Percentiles rank a stretch among this genome's conserved stretches.
These are phyloP conservation scores for Choiromyces venosus DNA, from an alignment of 495 filamentous ascomycete genomes.

Conservation along the genomic window DNA sequence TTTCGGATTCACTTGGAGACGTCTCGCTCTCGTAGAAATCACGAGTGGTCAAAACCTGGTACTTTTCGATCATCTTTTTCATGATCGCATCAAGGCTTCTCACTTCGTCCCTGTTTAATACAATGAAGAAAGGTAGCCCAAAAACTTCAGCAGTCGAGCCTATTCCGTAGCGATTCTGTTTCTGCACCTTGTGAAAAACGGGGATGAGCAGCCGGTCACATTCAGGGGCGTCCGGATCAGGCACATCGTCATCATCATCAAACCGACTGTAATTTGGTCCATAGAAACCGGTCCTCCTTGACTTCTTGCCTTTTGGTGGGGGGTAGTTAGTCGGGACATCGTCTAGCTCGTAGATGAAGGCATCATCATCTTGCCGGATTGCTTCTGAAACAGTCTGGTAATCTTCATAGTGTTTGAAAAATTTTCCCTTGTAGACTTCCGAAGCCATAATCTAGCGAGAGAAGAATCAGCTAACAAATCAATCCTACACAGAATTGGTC, in stretches of 20 bases:
- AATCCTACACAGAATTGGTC: neutral
- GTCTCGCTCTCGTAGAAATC: slow-evolving; percentile 61
- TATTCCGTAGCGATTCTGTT: slow-evolving; percentile 16
- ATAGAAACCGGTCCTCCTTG: slow-evolving; percentile 44
- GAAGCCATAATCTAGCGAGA: slow-evolving; percentile 58
- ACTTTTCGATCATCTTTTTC: slow-evolving; percentile 55
- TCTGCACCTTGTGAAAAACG: slow-evolving; percentile 55
- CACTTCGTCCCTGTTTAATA: slow-evolving; percentile 58
- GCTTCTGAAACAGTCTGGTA: slow-evolving; percentile 60
- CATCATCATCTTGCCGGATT: slow-evolving; percentile 57
- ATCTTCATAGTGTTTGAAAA: slow-evolving; percentile 78
- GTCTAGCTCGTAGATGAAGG: slow-evolving; percentile 77
- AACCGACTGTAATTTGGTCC: slow-evolving; percentile 43
- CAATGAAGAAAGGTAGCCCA: slow-evolving; percentile 56
- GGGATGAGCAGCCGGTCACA: slow-evolving; percentile 71
- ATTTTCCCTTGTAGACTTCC: slow-evolving; percentile 72
- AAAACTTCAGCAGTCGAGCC: slow-evolving; percentile 41
- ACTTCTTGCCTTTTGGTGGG: slow-evolving; percentile 48
- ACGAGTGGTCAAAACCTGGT: slow-evolving; percentile 57
- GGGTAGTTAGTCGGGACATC: slow-evolving; percentile 69
- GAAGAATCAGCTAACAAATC: neutral
- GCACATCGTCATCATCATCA: slow-evolving; percentile 55
- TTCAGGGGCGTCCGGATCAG: slow-evolving; percentile 56
- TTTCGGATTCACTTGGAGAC: slow-evolving; percentile 77
- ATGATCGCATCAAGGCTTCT: slow-evolving; percentile 57